phyloP scores from a whole-genome alignment of 1,139 yeast species.

The Zhuliangozyma parablackwelliae region DNA sequence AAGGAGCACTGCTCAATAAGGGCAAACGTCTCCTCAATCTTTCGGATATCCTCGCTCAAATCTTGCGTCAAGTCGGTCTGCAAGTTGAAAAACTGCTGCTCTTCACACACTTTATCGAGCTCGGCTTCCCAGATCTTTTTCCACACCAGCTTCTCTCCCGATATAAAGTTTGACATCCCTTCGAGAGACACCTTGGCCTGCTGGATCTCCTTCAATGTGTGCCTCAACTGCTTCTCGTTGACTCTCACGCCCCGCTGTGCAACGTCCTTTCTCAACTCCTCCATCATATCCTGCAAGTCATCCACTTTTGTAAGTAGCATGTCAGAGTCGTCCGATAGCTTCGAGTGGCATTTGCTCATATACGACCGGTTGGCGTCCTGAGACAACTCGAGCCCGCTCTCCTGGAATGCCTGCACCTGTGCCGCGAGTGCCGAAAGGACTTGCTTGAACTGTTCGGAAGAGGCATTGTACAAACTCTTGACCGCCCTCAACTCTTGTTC shows the following conservation, averaged over 20 bases:
- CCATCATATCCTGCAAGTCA: constrained; percentile 88
- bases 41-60: constrained; percentile 72
- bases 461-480: constrained; percentile 52
- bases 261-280: constrained; percentile 84
- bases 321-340: constrained; percentile 76
- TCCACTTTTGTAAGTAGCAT: constrained; percentile 73
- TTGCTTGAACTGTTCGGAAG: constrained; percentile 38
- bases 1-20: constrained; percentile 78
- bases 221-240: constrained; percentile 64
- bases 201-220: constrained; percentile 60
- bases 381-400: constrained; percentile 35
- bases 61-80: constrained; percentile 85
- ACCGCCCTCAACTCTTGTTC: constrained; percentile 59
- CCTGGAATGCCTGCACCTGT: constrained; percentile 49
- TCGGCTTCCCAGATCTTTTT: constrained; percentile 91
- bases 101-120: constrained; percentile 85
- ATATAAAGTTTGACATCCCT: constrained; percentile 57
- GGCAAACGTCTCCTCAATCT: constrained; percentile 76
- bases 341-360: constrained; percentile 72
- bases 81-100: constrained; percentile 84
- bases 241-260: constrained; percentile 90
- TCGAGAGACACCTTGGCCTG: constrained; percentile 52
- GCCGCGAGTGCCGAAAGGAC: constrained; percentile 43
- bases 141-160: constrained; percentile 78
- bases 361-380: constrained; percentile 56